Percentiles rank a stretch among this genome's conserved stretches.
These are phyloP conservation scores for Alternaria rosae DNA, from an alignment of 2,329 filamentous ascomycete genomes.

Conservation along the genomic window DNA sequence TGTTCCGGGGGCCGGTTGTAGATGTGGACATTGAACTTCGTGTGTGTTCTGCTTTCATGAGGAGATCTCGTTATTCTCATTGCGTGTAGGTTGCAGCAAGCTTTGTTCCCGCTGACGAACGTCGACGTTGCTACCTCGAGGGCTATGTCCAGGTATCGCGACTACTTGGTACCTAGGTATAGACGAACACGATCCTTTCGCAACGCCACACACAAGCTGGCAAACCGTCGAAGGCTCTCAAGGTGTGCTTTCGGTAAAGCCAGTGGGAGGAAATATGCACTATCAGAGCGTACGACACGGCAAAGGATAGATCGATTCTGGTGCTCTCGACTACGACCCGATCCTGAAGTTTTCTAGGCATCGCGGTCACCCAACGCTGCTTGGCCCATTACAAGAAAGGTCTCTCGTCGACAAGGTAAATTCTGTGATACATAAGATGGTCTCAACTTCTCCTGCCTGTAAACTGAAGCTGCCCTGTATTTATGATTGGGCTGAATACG, in stretches of 20 bases:
- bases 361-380: background rate
- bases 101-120: background rate
- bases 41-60: background rate
- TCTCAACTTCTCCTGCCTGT: background rate
- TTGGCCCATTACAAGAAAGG: background rate
- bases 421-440: background rate
- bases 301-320: constrained; percentile 8
- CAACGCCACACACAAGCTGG: background rate
- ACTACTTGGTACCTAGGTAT: too few species aligned
- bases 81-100: background rate
- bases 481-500: background rate
- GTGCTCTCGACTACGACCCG: background rate
- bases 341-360: background rate
- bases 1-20: background rate
- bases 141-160: background rate
- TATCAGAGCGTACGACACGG: background rate
- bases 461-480: background rate
- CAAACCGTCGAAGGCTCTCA: background rate
- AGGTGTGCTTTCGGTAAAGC: background rate
- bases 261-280: background rate
- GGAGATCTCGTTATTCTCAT: too few species aligned
- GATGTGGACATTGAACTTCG: background rate
- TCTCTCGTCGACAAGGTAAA: background rate
- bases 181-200: background rate
- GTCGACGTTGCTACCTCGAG: background rate